These are phyloP conservation scores for Nigrospora osmanthi DNA, from an alignment of 2,329 filamentous ascomycete species.

Conservation along the genomic window DNA sequence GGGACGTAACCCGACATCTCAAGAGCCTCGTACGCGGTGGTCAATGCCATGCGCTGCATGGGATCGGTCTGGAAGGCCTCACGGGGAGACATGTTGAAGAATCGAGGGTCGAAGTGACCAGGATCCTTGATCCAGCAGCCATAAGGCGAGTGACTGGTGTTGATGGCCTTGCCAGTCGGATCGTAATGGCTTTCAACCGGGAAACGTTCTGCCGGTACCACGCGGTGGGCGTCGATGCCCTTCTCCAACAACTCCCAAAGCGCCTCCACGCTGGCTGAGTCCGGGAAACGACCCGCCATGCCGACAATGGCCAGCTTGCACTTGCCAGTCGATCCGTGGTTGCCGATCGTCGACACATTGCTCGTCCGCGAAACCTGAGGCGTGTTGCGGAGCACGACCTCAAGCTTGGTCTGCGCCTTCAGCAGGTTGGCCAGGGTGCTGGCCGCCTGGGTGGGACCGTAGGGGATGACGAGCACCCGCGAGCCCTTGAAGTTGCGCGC, in stretches of 20 bases:
- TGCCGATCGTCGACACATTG: conserved; percentile 29
- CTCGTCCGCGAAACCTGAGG: conserved; percentile 26
- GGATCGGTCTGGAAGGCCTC: conserved; percentile 77
- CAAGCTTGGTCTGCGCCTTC: conserved; percentile 30
- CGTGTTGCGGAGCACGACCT: conserved; percentile 30
- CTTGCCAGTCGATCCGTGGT: conserved; percentile 37
- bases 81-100: conserved; percentile 81
- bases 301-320: conserved; percentile 81
- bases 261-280: conserved; percentile 61
- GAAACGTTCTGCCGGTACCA: conserved; percentile 64
- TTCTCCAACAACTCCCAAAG: conserved; percentile 71
- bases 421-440: conserved; percentile 35
- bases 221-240: conserved; percentile 66
- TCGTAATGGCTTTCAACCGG: conserved; percentile 65
- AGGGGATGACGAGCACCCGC: conserved; percentile 38
- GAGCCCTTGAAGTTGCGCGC: conserved; percentile 30
- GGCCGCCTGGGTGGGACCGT: conserved; percentile 41
- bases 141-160: conserved; percentile 69
- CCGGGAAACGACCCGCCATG: conserved; percentile 70
- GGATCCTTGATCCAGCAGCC: conserved; percentile 71
- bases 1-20: conserved; percentile 75
- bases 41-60: conserved; percentile 68
- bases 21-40: conserved; percentile 73
- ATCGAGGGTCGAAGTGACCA: conserved; percentile 71
- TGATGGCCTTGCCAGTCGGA: conserved; percentile 62